Evolutionary conservation across 2,329 filamentous ascomycete genomes (phyloP).

Genomic region (Curvularia eragrostidis): DNA sequence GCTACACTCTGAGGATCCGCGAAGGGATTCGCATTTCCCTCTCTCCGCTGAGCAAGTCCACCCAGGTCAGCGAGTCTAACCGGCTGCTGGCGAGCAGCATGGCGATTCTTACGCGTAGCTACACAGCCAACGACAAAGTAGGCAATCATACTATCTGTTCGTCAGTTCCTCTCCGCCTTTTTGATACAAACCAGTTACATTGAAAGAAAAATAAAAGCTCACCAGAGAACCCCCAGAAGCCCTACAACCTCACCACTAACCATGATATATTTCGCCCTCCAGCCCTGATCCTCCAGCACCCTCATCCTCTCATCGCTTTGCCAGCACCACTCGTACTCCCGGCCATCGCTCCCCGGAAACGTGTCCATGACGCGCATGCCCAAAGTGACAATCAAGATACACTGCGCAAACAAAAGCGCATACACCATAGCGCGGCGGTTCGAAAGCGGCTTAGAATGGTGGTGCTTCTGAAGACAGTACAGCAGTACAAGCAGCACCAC

Average conservation of each 20-base stretch:
- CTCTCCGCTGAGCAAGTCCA: no score
- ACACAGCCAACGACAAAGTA: not conserved
- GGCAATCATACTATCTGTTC: not conserved
- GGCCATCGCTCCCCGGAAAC: not conserved
- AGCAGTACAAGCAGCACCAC: not conserved
- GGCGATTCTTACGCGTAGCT: no score
- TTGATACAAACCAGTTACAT: no score
- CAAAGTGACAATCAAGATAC: not conserved
- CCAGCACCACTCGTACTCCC: not conserved
- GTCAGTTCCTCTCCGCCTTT: not conserved
- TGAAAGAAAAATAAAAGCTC: no score
- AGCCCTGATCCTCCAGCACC: not conserved
- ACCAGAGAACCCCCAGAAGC: not conserved
- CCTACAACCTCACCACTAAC: not conserved
- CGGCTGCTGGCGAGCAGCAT: no score
- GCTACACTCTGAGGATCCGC: no score
- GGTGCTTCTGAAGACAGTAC: not conserved
- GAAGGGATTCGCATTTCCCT: no score
- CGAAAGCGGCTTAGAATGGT: not conserved
- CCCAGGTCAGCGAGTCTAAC: no score
- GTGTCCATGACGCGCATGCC: slow-evolving; percentile 23
- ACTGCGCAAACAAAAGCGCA: not conserved
- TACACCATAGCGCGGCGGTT: not conserved
- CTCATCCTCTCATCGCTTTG: not conserved
- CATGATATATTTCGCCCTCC: not conserved